phyloP scores from a whole-genome alignment of 2,329 filamentous ascomycete species.

The Epicoccum sorghinum region DNA sequence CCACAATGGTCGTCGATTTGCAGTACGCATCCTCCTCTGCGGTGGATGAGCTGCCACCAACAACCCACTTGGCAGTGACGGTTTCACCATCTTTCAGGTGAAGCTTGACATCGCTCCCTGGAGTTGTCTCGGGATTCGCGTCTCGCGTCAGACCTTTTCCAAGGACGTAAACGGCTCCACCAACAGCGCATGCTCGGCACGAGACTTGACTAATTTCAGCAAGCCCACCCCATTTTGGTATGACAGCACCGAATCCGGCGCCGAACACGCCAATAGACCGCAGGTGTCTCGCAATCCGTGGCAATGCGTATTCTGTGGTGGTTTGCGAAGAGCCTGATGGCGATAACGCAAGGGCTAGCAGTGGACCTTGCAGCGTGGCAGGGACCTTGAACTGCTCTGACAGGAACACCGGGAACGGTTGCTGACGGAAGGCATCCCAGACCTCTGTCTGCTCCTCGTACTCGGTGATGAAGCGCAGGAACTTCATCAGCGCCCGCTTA shows the following conservation, averaged over 20 bases:
- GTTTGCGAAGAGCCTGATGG: conserved; percentile 62
- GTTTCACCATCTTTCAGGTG: conserved; percentile 63
- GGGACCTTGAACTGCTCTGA: conserved; percentile 62
- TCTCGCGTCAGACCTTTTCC: conserved; percentile 65
- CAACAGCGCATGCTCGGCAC: conserved; percentile 88
- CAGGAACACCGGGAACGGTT: conserved; percentile 65
- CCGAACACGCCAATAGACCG: conserved; percentile 88
- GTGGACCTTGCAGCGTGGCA: conserved; percentile 66
- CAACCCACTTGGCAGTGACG: conserved; percentile 62
- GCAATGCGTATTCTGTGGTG: conserved; percentile 71
- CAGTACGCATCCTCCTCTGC: conserved; percentile 48
- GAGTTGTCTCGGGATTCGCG: conserved; percentile 4
- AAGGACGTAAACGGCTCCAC: conserved; percentile 88
- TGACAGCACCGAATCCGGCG: conserved; percentile 84
- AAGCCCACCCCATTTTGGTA: conserved; percentile 90
- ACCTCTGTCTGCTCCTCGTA: conserved; percentile 65
- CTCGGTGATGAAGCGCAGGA: conserved; percentile 83
- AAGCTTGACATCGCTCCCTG: conserved; percentile 48
- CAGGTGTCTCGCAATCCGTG: conserved; percentile 77
- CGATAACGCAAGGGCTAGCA: conserved; percentile 76
- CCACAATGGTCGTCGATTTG: conserved; percentile 72
- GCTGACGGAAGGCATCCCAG: conserved; percentile 65
- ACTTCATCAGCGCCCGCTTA: conserved; percentile 90
- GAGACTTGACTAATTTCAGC: conserved; percentile 90
- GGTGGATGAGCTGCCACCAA: conserved; percentile 49